Evolutionary conservation across 2,329 filamentous ascomycete genomes (phyloP).

Genomic region (Verticillium klebahnii): DNA sequence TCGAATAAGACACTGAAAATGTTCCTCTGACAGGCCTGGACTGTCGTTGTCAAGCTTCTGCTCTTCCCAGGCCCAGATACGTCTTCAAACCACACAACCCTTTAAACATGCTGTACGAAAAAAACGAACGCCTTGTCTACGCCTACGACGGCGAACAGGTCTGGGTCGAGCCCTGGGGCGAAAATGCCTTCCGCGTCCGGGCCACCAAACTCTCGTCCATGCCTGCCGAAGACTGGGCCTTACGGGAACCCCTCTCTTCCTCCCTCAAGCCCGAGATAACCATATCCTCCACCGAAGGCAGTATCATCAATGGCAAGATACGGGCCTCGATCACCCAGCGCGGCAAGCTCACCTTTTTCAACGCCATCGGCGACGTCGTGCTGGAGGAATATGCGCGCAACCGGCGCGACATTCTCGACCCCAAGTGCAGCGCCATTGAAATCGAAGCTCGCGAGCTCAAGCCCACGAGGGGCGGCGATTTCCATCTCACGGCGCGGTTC

Average conservation of each 20-base stretch:
- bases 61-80: no score
- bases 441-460: constrained; percentile 52
- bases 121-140: constrained; percentile 7
- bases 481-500: constrained; percentile 50
- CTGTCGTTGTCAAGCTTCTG: no score
- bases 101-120: background rate
- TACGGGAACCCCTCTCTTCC: constrained; percentile 13
- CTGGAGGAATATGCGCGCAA: constrained; percentile 26
- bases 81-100: background rate
- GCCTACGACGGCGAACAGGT: constrained; percentile 39
- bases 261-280: constrained; percentile 4
- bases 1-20: no score
- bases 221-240: constrained; percentile 32
- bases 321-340: constrained; percentile 19
- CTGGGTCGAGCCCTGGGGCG: constrained; percentile 45
- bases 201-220: constrained; percentile 33
- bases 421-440: constrained; percentile 50
- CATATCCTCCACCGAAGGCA: constrained; percentile 16
- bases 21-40: no score
- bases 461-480: constrained; percentile 42
- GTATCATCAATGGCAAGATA: constrained; percentile 24
- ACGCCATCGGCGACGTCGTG: constrained; percentile 18
- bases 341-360: constrained; percentile 23
- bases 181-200: constrained; percentile 39
- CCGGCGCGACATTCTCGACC: constrained; percentile 32